Evolutionary conservation across 371 early-diverging fungal species (phyloP).

Genomic region (Saksenaea oblongispora): DNA sequence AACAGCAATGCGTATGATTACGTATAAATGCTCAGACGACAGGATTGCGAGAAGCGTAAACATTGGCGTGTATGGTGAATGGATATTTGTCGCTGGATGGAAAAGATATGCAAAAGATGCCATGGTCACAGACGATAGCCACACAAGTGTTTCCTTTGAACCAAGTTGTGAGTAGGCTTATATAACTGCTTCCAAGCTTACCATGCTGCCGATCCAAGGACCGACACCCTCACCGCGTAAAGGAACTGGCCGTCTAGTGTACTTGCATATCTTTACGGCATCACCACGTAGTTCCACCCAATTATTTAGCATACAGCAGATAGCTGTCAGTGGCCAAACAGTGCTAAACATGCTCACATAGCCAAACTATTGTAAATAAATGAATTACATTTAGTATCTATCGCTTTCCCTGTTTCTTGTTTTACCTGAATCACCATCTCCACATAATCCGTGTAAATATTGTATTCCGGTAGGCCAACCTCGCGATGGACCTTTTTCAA

Average conservation of each 20-base stretch:
- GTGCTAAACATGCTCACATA: slow-evolving; percentile 86
- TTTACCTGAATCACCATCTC: slow-evolving; percentile 88
- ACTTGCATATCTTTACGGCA: slow-evolving; percentile 83
- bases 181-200: slow-evolving; percentile 12
- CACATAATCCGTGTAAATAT: slow-evolving; percentile 85
- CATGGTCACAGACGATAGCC: slow-evolving; percentile 79
- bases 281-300: slow-evolving; percentile 88
- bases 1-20: slow-evolving; percentile 28
- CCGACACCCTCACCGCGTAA: slow-evolving; percentile 80
- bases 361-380: slow-evolving; percentile 59
- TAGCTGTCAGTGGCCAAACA: slow-evolving; percentile 82
- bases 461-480: slow-evolving; percentile 71
- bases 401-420: not conserved
- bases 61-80: slow-evolving; percentile 45
- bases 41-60: slow-evolving; percentile 43
- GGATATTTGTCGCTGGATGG: slow-evolving; percentile 49
- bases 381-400: not conserved
- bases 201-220: slow-evolving; percentile 81
- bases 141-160: slow-evolving; percentile 45
- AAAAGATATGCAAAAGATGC: slow-evolving; percentile 76
- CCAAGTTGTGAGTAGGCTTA: not conserved
- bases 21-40: slow-evolving; percentile 47
- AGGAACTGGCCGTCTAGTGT: slow-evolving; percentile 80
- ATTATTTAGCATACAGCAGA: slow-evolving; percentile 83
- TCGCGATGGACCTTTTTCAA: slow-evolving; percentile 53